Conservation (phyloP, 352 stramenopile genomes). For the Hyphochytrium catenoides region DNA sequence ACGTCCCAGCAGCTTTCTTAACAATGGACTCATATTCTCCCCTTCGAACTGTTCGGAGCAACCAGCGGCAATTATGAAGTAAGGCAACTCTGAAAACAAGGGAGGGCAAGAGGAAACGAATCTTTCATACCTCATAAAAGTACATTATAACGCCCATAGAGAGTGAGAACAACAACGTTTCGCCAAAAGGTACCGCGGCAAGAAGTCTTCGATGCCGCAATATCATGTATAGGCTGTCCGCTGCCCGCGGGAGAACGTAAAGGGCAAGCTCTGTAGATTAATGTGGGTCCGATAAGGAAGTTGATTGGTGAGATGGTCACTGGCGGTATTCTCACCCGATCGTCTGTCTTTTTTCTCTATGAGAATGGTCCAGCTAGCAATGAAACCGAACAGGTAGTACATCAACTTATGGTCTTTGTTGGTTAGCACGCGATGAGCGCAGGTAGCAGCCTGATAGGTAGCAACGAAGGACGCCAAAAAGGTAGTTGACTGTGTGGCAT, state of each 20-base stretch:
- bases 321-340: slow-evolving; percentile 19
- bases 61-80: background rate
- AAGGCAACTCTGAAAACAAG: background rate
- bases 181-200: slow-evolving; percentile 29
- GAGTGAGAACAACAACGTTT: slow-evolving; percentile 37
- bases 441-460: slow-evolving; percentile 35
- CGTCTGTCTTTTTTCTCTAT: slow-evolving; percentile 45
- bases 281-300: background rate
- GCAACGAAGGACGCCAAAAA: slow-evolving; percentile 43
- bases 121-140: slow-evolving; percentile 51
- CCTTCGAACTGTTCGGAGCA: slow-evolving; percentile 6
- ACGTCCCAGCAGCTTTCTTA: slow-evolving; percentile 3
- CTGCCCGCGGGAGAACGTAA: slow-evolving; percentile 38
- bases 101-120: no score
- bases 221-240: slow-evolving; percentile 47
- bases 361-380: slow-evolving; percentile 34
- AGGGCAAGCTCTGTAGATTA: slow-evolving; percentile 28
- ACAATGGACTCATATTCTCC: slow-evolving; percentile 7
- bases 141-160: slow-evolving; percentile 60
- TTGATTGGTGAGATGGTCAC: background rate
- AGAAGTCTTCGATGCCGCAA: slow-evolving; percentile 36
- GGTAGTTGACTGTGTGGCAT: slow-evolving; percentile 38
- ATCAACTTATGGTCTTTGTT: slow-evolving; percentile 34
- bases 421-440: slow-evolving; percentile 22
- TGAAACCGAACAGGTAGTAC: slow-evolving; percentile 31